These are phyloP conservation scores for Ophiosphaerella herpotricha DNA, from an alignment of 2,329 filamentous ascomycete genomes.

Conservation along the genomic window DNA sequence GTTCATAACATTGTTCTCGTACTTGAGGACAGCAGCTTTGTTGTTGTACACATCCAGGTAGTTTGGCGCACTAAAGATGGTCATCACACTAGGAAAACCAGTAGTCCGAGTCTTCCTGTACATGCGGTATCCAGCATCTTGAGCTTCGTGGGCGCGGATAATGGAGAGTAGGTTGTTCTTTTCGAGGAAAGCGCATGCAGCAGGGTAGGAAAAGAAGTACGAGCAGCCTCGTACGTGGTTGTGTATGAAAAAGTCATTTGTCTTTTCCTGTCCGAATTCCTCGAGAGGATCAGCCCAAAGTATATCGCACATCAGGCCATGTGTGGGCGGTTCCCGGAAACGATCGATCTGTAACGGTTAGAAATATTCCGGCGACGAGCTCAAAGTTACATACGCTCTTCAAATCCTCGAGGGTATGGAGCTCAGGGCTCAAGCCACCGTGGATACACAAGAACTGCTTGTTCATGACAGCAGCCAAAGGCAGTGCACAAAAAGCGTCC, in stretches of 20 bases:
- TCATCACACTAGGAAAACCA: constrained; percentile 99
- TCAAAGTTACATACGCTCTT: constrained; percentile 68
- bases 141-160: constrained; percentile 96
- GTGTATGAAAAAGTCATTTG: constrained; percentile 94
- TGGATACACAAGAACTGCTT: constrained; percentile 99
- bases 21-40: constrained; percentile 97
- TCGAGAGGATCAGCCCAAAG: constrained; percentile 98
- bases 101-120: constrained; percentile 98
- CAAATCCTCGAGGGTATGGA: constrained; percentile 93
- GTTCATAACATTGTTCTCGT: constrained; percentile 99
- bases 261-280: constrained; percentile 98
- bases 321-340: constrained; percentile 95
- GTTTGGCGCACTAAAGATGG: constrained; percentile 98
- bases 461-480: constrained; percentile 97
- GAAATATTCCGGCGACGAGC: constrained; percentile 7
- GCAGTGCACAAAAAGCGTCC: constrained; percentile 94
- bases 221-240: constrained; percentile 98
- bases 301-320: constrained; percentile 98
- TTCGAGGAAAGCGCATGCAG: constrained; percentile 94
- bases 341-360: constrained; percentile 75
- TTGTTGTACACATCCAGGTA: constrained; percentile 99
- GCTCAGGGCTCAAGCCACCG: constrained; percentile 90
- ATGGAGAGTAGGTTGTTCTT: constrained; percentile 98
- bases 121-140: constrained; percentile 98
- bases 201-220: constrained; percentile 98